Evolutionary conservation across 345 rosid species (phyloP).

Genomic region (Excoecaria cochinchinensis): DNA sequence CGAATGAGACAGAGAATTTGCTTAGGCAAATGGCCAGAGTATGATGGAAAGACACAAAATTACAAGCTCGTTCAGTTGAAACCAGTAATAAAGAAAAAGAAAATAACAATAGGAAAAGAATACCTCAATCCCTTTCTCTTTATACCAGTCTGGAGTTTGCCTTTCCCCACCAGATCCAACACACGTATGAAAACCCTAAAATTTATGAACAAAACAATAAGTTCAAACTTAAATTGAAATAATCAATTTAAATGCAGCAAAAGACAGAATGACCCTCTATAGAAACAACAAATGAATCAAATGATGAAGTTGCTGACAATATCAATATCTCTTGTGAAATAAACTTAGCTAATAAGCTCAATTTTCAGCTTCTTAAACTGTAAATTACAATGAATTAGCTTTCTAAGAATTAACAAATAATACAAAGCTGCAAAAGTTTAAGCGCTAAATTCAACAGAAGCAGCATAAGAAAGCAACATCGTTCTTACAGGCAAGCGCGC

Average conservation of each 20-base stretch:
- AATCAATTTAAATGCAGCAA: neutral
- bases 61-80: neutral
- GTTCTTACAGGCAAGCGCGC: slow-evolving; percentile 85
- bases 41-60: neutral
- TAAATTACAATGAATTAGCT: neutral
- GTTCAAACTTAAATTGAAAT: slow-evolving; percentile 8
- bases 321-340: neutral
- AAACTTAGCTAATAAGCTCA: neutral
- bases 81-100: neutral
- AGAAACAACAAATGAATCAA: neutral
- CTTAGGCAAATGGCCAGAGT: neutral
- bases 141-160: slow-evolving; percentile 91
- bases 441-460: neutral
- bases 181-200: slow-evolving; percentile 93
- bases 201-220: slow-evolving; percentile 16
- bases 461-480: neutral
- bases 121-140: slow-evolving; percentile 96
- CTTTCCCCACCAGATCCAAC: slow-evolving; percentile 98
- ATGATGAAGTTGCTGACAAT: neutral
- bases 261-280: neutral
- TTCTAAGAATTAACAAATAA: neutral
- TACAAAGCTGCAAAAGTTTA: neutral
- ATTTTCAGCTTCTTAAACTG: neutral
- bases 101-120: neutral
- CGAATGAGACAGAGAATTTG: neutral